phyloP scores from a whole-genome alignment of 345 rosid species.

The Pelargonium nanum region DNA sequence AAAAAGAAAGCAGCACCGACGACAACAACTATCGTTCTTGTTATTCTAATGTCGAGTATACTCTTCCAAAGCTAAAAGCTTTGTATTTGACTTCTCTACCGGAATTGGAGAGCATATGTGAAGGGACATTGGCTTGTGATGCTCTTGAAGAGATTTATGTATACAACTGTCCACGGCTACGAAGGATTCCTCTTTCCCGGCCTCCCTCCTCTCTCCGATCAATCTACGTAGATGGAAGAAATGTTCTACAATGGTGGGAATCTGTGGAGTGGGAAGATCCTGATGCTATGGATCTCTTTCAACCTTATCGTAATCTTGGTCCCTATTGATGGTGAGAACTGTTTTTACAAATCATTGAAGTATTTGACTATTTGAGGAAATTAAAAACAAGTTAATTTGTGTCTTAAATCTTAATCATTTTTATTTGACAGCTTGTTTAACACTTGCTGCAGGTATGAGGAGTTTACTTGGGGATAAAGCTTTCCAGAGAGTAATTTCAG shows the following conservation, averaged over 20 bases:
- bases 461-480: too few species aligned
- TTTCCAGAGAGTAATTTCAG: too few species aligned
- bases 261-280: conserved; percentile 17
- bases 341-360: too few species aligned
- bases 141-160: conserved; percentile 3
- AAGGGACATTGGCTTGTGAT: conserved; percentile 1
- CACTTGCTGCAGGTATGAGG: too few species aligned
- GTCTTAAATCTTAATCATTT: too few species aligned
- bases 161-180: conserved; percentile 2
- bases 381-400: too few species aligned
- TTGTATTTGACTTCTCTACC: neutral
- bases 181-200: conserved; percentile 13
- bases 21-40: too few species aligned
- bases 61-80: conserved; percentile 1
- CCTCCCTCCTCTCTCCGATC: conserved; percentile 12
- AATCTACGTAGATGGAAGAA: neutral
- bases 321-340: too few species aligned
- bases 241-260: conserved; percentile 10
- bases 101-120: conserved; percentile 12
- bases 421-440: too few species aligned
- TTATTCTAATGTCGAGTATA: neutral
- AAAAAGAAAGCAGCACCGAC: neutral
- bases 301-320: too few species aligned
- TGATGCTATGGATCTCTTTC: too few species aligned
- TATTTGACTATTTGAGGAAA: too few species aligned